Base-by-base conservation (phyloP, 148 eudicot genomes). In the Suaeda aralocaspica region DNA sequence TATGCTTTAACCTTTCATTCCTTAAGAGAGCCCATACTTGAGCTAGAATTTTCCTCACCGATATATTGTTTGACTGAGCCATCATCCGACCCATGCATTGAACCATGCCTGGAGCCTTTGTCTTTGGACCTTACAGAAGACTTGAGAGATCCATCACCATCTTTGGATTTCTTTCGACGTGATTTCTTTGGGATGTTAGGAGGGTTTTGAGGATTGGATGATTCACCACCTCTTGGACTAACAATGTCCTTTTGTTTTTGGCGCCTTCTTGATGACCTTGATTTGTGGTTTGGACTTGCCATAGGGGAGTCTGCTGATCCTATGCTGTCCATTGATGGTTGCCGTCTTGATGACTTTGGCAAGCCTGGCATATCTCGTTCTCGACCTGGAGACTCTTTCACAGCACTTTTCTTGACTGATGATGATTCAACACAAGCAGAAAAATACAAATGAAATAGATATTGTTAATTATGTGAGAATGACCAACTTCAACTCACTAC, bases 161-260 rank as follows among this genome's bases (percentile, higher is more conserved):
- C 59, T 77, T 85, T 90, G 5, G 96, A 78, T 69, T 87, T 90
- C 78, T 85, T 90, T 71, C 85, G 72, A 5, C 86, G 74, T 3
- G 89, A 68, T 59, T 85, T 87, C 72, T 87, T 89, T 0, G 89
- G 89, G 71, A 83, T 74, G 42, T 90, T 84, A 0, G 91, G 86
- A 62, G 72, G 79, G 39, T 19, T 44, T 26, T 67, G 62, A 10
- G 81, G 49, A 13, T 53, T 42, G 1, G 82, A 67, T 8, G 73
- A 44, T 58, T 68, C 57, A 24, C 66, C 68, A 25, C 51, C 50
- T 61, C 28, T 41, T 10, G 81, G 72, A n/a, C 50, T 78, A 8
- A 34, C 58, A 64, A 12, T 9, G 52, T 55, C 79, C 61, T 66
- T 82, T 42, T 74, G 83, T 19, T 80, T 78, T 0, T 80, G 66